Conservation (phyloP, 768 basidiomycete species). For the Suillus paluster region DNA sequence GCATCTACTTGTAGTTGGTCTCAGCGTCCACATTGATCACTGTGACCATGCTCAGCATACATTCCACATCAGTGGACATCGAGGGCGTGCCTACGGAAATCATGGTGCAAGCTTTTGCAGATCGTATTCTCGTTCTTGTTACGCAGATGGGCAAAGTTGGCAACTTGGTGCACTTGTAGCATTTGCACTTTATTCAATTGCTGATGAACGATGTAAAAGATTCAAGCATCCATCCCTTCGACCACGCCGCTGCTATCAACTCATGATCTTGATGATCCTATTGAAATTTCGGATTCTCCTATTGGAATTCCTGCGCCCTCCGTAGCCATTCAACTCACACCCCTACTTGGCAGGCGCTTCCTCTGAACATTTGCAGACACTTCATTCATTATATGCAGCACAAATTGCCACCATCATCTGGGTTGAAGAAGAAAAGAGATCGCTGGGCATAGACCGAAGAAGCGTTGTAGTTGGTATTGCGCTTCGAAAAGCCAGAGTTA, state of each 20-base stretch:
- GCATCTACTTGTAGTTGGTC: not conserved
- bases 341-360: constrained; percentile 78
- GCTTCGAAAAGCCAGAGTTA: constrained; percentile 45
- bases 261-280: constrained; percentile 27
- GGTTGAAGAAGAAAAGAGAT: constrained; percentile 50
- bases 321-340: constrained; percentile 74
- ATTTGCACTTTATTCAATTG: constrained; percentile 7
- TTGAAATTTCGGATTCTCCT: constrained; percentile 41
- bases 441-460: constrained; percentile 49
- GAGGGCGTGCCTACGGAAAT: constrained; percentile 71
- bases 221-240: constrained; percentile 78
- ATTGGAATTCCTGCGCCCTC: constrained; percentile 59
- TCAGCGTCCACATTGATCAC: not conserved
- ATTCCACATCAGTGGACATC: constrained; percentile 55
- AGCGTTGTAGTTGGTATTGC: constrained; percentile 80
- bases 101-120: constrained; percentile 76
- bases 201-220: constrained; percentile 46
- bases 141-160: constrained; percentile 94
- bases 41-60: constrained; percentile 25
- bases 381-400: constrained; percentile 82
- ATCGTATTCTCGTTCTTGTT: constrained; percentile 83
- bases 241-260: constrained; percentile 54
- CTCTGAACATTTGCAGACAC: constrained; percentile 66
- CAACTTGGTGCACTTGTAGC: constrained; percentile 59
- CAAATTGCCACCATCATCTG: constrained; percentile 89